Percentiles rank a stretch among this genome's conserved stretches.
These are phyloP conservation scores for Huntiella omanensis DNA, from an alignment of 2,329 filamentous ascomycete genomes.

Conservation along the genomic window DNA sequence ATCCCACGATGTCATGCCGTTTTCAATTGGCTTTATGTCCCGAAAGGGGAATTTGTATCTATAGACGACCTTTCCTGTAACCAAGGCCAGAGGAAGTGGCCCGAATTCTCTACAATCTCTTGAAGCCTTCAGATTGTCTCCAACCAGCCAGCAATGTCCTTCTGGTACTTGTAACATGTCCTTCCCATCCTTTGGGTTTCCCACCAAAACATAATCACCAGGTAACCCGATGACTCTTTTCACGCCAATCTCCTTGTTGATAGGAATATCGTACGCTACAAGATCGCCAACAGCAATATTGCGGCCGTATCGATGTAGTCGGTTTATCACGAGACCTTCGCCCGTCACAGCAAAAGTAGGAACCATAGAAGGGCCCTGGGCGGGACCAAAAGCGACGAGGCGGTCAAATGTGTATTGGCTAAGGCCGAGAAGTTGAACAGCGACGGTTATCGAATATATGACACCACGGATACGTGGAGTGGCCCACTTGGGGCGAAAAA, in stretches of 20 bases:
- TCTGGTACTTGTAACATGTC: constrained; percentile 51
- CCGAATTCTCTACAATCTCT: constrained; percentile 77
- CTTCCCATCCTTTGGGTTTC: constrained; percentile 32
- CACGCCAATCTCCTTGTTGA: constrained; percentile 38
- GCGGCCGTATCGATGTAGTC: constrained; percentile 49
- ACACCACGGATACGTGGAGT: constrained; percentile 13
- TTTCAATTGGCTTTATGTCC: constrained; percentile 26
- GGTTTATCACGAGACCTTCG: constrained; percentile 51
- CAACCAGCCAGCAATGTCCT: constrained; percentile 80
- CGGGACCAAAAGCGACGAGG: constrained; percentile 37
- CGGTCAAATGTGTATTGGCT: constrained; percentile 39
- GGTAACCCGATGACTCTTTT: constrained; percentile 67
- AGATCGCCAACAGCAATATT: constrained; percentile 59
- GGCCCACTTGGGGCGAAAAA: constrained; percentile 9
- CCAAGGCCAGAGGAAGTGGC: constrained; percentile 65
- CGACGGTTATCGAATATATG: constrained; percentile 25
- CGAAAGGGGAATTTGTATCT: constrained; percentile 30
- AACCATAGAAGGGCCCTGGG: constrained; percentile 69
- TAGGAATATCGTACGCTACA: constrained; percentile 59
- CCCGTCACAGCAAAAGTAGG: constrained; percentile 55
- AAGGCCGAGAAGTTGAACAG: constrained; percentile 26
- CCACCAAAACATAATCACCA: constrained; percentile 54
- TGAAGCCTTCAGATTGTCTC: constrained; percentile 72
- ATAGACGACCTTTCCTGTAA: constrained; percentile 65
- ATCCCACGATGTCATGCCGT: constrained; percentile 17